phyloP scores from a whole-genome alignment of 2,329 filamentous ascomycete species.

The Botryotinia calthae region DNA sequence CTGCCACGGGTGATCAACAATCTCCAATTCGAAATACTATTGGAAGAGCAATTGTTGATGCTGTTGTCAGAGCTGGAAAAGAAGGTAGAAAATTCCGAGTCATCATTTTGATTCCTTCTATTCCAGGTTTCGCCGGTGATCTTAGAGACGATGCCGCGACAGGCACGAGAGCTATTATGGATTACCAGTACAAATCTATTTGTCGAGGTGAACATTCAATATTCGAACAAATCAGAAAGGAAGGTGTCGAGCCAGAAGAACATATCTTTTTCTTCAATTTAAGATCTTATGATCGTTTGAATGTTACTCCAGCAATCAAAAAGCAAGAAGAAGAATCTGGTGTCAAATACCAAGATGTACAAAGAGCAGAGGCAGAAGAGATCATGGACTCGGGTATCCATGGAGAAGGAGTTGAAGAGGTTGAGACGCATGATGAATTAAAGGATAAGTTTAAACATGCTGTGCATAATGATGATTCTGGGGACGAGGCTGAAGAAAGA shows the following conservation, averaged over 20 bases:
- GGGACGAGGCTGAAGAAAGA: constrained; percentile 41
- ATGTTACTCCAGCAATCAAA: constrained; percentile 71
- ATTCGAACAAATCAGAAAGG: constrained; percentile 69
- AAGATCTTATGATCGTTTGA: constrained; percentile 86
- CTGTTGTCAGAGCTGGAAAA: constrained; percentile 75
- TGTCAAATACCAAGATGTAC: constrained; percentile 80
- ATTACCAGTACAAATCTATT: constrained; percentile 97
- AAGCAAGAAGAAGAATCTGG: constrained; percentile 78
- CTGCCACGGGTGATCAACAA: constrained; percentile 86
- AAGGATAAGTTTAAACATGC: constrained; percentile 46
- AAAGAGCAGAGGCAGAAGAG: constrained; percentile 83
- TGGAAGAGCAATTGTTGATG: constrained; percentile 85
- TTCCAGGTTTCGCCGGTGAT: constrained; percentile 93
- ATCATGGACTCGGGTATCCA: constrained; percentile 77
- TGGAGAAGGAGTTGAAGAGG: constrained; percentile 46
- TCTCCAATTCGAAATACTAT: constrained; percentile 83
- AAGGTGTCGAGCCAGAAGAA: constrained; percentile 73
- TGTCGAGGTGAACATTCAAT: constrained; percentile 90
- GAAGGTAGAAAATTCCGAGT: constrained; percentile 86
- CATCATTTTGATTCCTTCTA: constrained; percentile 84
- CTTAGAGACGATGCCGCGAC: constrained; percentile 77
- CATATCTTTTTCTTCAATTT: constrained; percentile 95
- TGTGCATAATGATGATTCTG: constrained; percentile 34
- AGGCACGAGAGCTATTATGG: constrained; percentile 90
- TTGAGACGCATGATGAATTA: constrained; percentile 45